Evolutionary conservation across 176 grass and related monocot species (phyloP).

Genomic region (Hsuehochloa calcarea): DNA sequence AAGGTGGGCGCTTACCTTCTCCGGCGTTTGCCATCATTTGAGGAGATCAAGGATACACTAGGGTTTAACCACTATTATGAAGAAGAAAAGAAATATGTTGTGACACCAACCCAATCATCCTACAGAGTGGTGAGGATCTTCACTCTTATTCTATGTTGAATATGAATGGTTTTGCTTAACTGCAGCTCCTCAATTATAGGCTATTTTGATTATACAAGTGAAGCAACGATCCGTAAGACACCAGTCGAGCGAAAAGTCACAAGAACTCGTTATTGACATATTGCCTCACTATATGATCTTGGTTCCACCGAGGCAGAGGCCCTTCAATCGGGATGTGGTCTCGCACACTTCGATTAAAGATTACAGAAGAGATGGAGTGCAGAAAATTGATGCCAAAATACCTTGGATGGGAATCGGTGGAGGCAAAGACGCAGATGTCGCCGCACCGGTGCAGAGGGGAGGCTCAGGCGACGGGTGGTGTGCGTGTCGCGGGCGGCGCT

Average conservation of each 20-base stretch:
- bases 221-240: slow-evolving; percentile 38
- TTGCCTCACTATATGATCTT: slow-evolving; percentile 68
- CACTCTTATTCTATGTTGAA: background rate
- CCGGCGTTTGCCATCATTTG: slow-evolving; percentile 90
- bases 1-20: slow-evolving; percentile 79
- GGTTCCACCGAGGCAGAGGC: slow-evolving; percentile 50
- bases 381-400: slow-evolving; percentile 90
- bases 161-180: slow-evolving; percentile 16
- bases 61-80: slow-evolving; percentile 94
- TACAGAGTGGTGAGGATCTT: slow-evolving; percentile 49
- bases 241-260: slow-evolving; percentile 20
- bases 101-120: slow-evolving; percentile 47
- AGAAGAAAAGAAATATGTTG: slow-evolving; percentile 72
- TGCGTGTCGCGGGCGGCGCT: too few species aligned
- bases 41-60: slow-evolving; percentile 89
- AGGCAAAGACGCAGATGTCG: too few species aligned
- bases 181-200: slow-evolving; percentile 36
- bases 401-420: too few species aligned
- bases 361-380: slow-evolving; percentile 77
- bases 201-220: slow-evolving; percentile 40
- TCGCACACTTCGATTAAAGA: slow-evolving; percentile 66
- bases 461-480: too few species aligned
- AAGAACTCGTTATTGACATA: slow-evolving; percentile 83
- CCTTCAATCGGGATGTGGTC: slow-evolving; percentile 77
- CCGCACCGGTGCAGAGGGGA: too few species aligned